Evolutionary conservation across 1,139 yeast genomes (phyloP).

Genomic region (Hanseniaspora uvarum): DNA sequence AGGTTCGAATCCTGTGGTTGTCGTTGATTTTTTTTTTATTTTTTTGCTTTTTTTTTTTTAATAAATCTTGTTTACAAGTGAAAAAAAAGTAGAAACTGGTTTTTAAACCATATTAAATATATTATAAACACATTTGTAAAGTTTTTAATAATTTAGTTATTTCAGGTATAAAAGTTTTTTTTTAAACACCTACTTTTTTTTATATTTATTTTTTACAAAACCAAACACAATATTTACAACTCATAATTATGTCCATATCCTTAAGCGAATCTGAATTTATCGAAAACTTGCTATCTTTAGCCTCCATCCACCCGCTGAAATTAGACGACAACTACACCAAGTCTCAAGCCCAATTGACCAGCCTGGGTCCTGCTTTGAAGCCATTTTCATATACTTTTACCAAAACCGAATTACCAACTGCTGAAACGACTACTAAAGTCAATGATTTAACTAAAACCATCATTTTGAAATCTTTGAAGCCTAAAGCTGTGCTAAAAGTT

Average conservation of each 20-base stretch:
- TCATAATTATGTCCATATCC: constrained; percentile 10
- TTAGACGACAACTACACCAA: constrained; percentile 25
- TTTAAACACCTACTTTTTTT: not conserved
- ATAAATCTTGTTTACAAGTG: not conserved
- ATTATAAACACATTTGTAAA: not conserved
- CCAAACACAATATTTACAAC: not conserved
- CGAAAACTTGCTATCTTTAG: constrained; percentile 28
- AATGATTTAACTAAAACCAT: constrained; percentile 29
- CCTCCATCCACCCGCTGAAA: constrained; percentile 26
- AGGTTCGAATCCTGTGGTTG: constrained; percentile 19
- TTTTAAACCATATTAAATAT: not conserved
- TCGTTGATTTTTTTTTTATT: constrained; percentile 16
- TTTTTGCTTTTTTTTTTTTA: not conserved
- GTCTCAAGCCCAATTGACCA: constrained; percentile 28
- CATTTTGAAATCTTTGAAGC: constrained; percentile 38
- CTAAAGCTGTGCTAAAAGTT: constrained; percentile 35
- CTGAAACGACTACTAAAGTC: constrained; percentile 17
- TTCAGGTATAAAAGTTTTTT: not conserved
- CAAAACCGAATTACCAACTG: constrained; percentile 10
- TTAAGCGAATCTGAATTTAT: constrained; percentile 27
- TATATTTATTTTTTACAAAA: not conserved
- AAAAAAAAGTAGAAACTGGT: not conserved
- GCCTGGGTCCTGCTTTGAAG: constrained; percentile 32
- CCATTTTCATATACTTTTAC: constrained; percentile 27
- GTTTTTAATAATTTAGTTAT: not conserved